These are phyloP conservation scores for Saccharomyces hybrid DNA, from an alignment of 1,139 yeast species.

Conservation along the genomic window DNA sequence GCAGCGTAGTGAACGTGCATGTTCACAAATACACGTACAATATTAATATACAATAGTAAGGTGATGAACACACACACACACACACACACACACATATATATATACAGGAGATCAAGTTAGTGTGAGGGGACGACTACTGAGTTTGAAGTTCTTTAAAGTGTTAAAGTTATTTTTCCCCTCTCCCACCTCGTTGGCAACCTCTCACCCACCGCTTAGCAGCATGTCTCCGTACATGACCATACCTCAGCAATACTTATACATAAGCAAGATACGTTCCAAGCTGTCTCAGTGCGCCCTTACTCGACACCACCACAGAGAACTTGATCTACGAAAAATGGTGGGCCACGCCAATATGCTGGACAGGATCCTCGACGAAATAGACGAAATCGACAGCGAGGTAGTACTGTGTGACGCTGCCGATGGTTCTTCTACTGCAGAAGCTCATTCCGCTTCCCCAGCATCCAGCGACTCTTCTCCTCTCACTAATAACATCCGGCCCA, in stretches of 20 bases:
- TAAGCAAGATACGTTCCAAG: slow-evolving; percentile 2
- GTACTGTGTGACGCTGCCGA: not conserved
- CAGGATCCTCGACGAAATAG: slow-evolving; percentile 13
- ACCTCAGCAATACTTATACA: slow-evolving; percentile 4
- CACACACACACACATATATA: not conserved
- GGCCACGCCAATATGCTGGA: slow-evolving; percentile 25
- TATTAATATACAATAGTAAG: too few relatives aligned
- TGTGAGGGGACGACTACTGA: not conserved
- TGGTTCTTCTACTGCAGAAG: not conserved
- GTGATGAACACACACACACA: not conserved
- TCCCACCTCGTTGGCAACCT: not conserved
- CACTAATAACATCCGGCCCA: not conserved
- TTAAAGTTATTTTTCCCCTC: not conserved
- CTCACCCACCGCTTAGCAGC: not conserved
- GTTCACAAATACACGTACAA: not conserved
- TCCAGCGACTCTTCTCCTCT: not conserved
- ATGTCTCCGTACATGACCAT: slow-evolving; percentile 2
- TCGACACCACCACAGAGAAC: slow-evolving; percentile 4
- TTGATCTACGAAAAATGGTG: slow-evolving; percentile 19
- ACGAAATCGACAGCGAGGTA: not conserved
- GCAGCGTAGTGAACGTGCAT: not conserved
- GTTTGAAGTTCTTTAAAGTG: not conserved
- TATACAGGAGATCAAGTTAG: not conserved
- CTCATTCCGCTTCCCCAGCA: not conserved
- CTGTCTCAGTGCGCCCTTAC: slow-evolving; percentile 4